Evolutionary conservation across 257 asterid genomes (phyloP), one percentile per base, ranked within the genome.

Genomic region (Galeopsis tetrahit): DNA sequence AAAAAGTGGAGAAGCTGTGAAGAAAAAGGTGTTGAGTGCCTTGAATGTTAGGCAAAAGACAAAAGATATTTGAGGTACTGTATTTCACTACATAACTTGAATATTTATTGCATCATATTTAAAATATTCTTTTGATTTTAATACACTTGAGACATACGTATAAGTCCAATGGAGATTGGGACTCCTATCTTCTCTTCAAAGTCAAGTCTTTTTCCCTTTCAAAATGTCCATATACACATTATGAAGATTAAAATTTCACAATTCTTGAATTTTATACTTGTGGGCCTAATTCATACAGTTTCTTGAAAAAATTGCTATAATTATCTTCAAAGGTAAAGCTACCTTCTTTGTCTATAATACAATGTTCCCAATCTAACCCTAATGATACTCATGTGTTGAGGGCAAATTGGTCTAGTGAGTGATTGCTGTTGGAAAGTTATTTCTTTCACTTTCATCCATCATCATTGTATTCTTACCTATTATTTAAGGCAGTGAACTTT

Each of bases 121-220:
- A 21, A 21, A 21, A 21, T 21, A 21, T 21, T 66, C 13, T 82
- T 8, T 80, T 72, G 68, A 69, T 60, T 72, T 35, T 32, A n/a
- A 66, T 66, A 65, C 76, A 75, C 75, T 72, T 42, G 55, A 69
- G 76, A 66, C 76, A 72, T 59, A 74, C 60, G 43, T 75, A 65
- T 68, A 44, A 76, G 79, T 73, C 85, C 85, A 85, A 83, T 82
- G 83, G 79, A 75, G 89, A 82, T 78, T 72, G 71, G 79, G 86
- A 82, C 82, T 65, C 68, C 56, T 77, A 68, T 75, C 96, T 79
- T 93, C 85, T 87, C 91, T 93, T 86, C 86, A 85, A 91, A 85
- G 94, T 77, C 69, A 89, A 87, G 96, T 79, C 87, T 78, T 79
- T 82, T 80, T 82, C 85, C 63, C 69, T 80, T 74, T 82, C 86